These are phyloP conservation scores for Spergularia azorica DNA, from an alignment of 179 eudicot species.

Conservation along the genomic window DNA sequence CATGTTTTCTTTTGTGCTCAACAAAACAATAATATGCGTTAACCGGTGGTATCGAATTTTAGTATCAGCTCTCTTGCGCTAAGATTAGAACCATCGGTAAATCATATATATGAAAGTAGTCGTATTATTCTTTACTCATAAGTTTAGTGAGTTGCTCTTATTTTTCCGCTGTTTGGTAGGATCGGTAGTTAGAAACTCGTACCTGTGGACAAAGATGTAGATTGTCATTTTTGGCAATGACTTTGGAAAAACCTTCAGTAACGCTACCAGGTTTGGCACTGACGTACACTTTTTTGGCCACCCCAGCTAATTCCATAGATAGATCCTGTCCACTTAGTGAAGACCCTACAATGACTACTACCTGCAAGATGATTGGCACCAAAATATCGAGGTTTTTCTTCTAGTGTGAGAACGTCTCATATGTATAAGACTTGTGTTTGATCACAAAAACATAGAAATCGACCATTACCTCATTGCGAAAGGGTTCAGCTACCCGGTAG, in stretches of 20 bases:
- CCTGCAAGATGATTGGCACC: slow-evolving; percentile 32
- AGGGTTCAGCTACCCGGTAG: slow-evolving; percentile 66
- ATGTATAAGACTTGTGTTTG: no score
- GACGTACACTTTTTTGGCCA: slow-evolving; percentile 68
- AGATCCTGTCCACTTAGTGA: slow-evolving; percentile 77
- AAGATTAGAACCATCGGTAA: no score
- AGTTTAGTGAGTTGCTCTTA: no score
- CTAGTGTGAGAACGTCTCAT: no score
- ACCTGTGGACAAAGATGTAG: slow-evolving; percentile 70
- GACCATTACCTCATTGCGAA: slow-evolving; percentile 55
- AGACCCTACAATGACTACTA: slow-evolving; percentile 79
- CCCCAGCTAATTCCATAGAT: slow-evolving; percentile 67
- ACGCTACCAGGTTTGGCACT: slow-evolving; percentile 57
- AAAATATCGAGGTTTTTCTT: no score
- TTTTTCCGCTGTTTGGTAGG: no score
- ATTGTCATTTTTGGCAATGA: slow-evolving; percentile 54
- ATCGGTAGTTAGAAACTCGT: neutral
- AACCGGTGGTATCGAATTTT: no score
- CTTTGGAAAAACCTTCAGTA: slow-evolving; percentile 62
- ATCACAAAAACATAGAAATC: neutral
- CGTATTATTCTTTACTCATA: no score
- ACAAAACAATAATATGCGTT: no score
- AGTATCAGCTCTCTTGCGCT: no score
- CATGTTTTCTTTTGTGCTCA: neutral
- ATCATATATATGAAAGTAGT: no score